Evolutionary conservation across 2,329 filamentous ascomycete species (phyloP), one percentile per base, ranked within the genome.

Genomic region (Cytospora leucostoma): DNA sequence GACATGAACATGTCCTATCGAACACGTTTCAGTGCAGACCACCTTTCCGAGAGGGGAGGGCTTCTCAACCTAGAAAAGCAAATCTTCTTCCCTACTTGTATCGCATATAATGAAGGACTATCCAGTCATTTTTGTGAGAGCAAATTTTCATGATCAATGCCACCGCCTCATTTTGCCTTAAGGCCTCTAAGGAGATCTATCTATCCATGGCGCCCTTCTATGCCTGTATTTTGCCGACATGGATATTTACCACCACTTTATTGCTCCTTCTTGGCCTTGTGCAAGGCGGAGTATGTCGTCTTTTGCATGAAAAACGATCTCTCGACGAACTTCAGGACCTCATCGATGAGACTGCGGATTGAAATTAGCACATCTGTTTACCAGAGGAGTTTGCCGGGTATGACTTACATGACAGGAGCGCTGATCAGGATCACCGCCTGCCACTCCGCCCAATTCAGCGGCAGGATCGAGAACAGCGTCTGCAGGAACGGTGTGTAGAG

Each of bases 401-500:
- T 44, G 67, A 85, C 91, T 90, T 84, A 92, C 88, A 99, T 90
- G 68, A 99, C 96, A 51, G 95, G 95, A 19, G 88, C 88, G 77
- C 93, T 97, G 74, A 98, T 95, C 37, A 82, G 77, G 67, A 97
- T 73, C 54, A 99, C 95, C 19, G 96, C 93, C 78, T 92, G 88
- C 95, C 95, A 99, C 78, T 99, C 95, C 21, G 79, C 82, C 85
- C 84, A 86, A 73, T 94, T 89, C 69, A 99, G 78, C 11, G 95
- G 93, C 67, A 97, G 78, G 68, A 99, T 98, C 44, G 91, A 91
- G 80, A 99, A 99, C 64, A 99, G 79, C 8, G 80, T 82, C 78
- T 97, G 94, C 64, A 99, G 79, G 78, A 97, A 87, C 0, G 96
- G 95, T 2, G 89, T 90, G 78, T 99, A 99, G 44, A 99, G 84